Base-by-base conservation (phyloP, 768 basidiomycete genomes). In the Dentipellis sp. region DNA sequence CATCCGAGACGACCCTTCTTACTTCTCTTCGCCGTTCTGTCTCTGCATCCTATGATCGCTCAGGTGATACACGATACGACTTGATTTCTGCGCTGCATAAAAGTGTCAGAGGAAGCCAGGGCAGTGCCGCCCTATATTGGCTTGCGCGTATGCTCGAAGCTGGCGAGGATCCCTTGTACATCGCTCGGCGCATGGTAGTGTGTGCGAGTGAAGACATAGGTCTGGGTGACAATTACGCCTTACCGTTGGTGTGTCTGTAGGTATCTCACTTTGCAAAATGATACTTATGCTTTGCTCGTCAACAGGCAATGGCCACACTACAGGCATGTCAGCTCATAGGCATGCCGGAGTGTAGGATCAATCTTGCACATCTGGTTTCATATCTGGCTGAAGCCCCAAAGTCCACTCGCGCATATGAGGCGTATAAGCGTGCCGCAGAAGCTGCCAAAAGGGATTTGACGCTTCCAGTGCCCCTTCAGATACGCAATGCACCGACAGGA, bases 171-270 rank as follows among this genome's bases (percentile, higher is more conserved):
- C 87, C 91, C 3, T 62, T 90, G 49, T 93, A 80, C 62, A 78
- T 91, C 56, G 84, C 82, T 6, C 74, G 88, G 37, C 75, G 88
- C 54, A 79, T 90, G 74, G 74, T 87, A 4, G 86, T 91, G 7
- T 83, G 87, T 61, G 90, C 91, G 2, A 88, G 87, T 59, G 91
- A 94, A 67, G 91, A 94, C 65, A 79, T 94, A 40, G 91, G 91
- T 0, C 71, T 91, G 7, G 90, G 89, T 23, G 87, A 93, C 68
- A 76, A 75, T 40, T 77, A 82, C n/a, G 88, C 87, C 0, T 73
- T 94, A 10, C 86, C 88, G 9, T 69, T 91, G 59, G 88, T 84
- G 56, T 56, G 80, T 68, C n/a, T 10, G 21, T 21, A 23, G 23
- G 16, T 22, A 14, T 17, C 46, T 47, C n/a, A 19, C 49, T 14